Conservation (phyloP, 768 basidiomycete species). For the Lentinula edodes region DNA sequence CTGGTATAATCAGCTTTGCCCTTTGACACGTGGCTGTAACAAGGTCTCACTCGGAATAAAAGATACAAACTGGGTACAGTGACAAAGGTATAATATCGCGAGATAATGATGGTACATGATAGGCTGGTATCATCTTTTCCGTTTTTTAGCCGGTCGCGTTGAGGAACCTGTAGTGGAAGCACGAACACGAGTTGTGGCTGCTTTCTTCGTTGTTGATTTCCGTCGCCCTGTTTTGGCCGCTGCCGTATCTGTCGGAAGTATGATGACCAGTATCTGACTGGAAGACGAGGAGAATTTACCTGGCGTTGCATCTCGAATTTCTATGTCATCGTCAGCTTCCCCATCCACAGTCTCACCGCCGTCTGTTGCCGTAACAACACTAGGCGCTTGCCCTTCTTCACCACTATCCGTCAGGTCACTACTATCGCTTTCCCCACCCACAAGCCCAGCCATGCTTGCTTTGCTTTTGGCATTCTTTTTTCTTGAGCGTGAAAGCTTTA, state of each 20-base stretch:
- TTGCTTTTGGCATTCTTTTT: conserved; percentile 46
- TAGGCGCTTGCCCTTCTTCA: conserved; percentile 59
- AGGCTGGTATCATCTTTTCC: conserved; percentile 31
- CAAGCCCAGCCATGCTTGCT: conserved; percentile 64
- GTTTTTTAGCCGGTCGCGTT: conserved; percentile 37
- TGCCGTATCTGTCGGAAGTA: conserved; percentile 23
- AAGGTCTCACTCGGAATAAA: background rate
- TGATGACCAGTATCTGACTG: conserved; percentile 3
- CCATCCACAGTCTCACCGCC: conserved; percentile 58
- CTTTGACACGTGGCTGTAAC: background rate
- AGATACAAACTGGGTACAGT: background rate
- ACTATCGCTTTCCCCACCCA: conserved; percentile 79
- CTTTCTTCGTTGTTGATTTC: conserved; percentile 26
- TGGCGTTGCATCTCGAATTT: conserved; percentile 53
- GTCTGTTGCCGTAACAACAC: conserved; percentile 68
- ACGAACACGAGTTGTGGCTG: conserved; percentile 22
- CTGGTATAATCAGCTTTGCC: background rate
- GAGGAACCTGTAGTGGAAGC: conserved; percentile 25
- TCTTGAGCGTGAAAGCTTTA: conserved; percentile 2
- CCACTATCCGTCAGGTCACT: conserved; percentile 81
- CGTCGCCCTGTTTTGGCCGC: conserved; percentile 32
- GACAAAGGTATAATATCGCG: too few relatives aligned
- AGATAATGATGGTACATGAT: background rate
- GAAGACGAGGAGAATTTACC: conserved; percentile 33
- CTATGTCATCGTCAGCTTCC: conserved; percentile 56